Evolutionary conservation across 306 rosid species (phyloP), one percentile per base, ranked within the genome.

Genomic region (Cucurbita ficifolia): DNA sequence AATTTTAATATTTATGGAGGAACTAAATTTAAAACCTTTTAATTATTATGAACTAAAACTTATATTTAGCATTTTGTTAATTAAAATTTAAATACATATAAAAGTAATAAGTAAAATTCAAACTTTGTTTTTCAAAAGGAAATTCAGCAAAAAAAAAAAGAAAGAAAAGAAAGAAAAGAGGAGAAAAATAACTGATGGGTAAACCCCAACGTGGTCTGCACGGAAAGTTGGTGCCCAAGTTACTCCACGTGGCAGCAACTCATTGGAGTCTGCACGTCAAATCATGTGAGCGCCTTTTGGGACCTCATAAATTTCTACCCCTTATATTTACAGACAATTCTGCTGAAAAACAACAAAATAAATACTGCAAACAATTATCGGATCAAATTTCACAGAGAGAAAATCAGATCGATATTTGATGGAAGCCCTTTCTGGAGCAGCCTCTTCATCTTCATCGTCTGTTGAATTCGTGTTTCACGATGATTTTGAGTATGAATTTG

Each of bases 401-500:
- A 56, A 11, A 53, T 52, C 58, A 21, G 61, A 45, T 43, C 45
- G 54, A 69, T 0, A 7, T 29, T 29, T 29, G 33, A 52, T n/a
- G 77, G 77, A 43, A 35, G 10, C 21, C 40, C n/a, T 46, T 29
- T 22, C 73, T 24, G 73, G 57, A 68, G 53, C 56, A 45, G 46
- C 55, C 12, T 68, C 56, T 0, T 68, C 76, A 7, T 79, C 74
- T 5, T 46, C 76, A 13, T n/a, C 45, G 1, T 77, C 79, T 52
- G 3, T 56, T 39, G 72, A 53, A 21, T 60, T 69, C 4, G 43
- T 72, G 13, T 16, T 51, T 9, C 24, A 6, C 0, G 76, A 78
- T 22, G 81, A 72, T 5, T 53, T 60, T 8, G 81, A 78, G 12
- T 78, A 60, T 42, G 76, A 69, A 33, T 63, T 60, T 58, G 56